Evolutionary conservation across 257 asterid genomes (phyloP), one percentile per base, ranked within the genome.

Genomic region (Primulina tabacum): DNA sequence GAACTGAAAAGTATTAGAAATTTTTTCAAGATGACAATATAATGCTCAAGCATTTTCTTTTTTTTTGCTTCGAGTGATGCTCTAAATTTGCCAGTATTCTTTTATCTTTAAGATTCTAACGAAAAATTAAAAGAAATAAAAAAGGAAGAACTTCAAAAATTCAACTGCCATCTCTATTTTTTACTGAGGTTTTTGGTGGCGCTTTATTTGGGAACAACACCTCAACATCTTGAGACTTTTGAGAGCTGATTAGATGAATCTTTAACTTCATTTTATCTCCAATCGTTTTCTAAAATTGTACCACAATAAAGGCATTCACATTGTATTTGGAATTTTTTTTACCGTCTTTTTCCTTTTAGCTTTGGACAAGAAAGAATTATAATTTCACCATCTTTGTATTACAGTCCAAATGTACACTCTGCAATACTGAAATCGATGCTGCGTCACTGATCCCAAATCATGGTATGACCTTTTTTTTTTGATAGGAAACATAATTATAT

Each of bases 321-420:
- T 60, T 9, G 53, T 60, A 24, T 64, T 32, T 59, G 35, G 38
- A 55, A 43, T 71, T 63, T 72, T 16, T 64, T 12, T 47, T 50
- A 28, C 28, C 68, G 33, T 52, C 20, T 9, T 33, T 20, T 67
- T 33, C 60, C 30, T 62, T 24, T 66, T 53, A 61, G 43, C 29
- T 58, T 30, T 29, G 65, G 53, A 65, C 56, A 30, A 28, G 60
- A 79, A 76, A 78, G 61, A 76, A 32, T 47, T 34, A 62, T 79
- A 35, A 66, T 20, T 73, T 37, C 68, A 61, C 9, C 52, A 57
- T 71, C 43, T 56, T 67, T 76, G 64, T 50, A 60, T 84, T 70
- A 50, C 96, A 93, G 99, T 87, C 95, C 68, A 93, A 85, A 85
- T 93, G 99, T 85, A 72, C 88, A 5, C 75, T 89, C 62, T 93